Base-by-base conservation (phyloP, 2,329 filamentous ascomycete species). In the Aspergillus nomiae region DNA sequence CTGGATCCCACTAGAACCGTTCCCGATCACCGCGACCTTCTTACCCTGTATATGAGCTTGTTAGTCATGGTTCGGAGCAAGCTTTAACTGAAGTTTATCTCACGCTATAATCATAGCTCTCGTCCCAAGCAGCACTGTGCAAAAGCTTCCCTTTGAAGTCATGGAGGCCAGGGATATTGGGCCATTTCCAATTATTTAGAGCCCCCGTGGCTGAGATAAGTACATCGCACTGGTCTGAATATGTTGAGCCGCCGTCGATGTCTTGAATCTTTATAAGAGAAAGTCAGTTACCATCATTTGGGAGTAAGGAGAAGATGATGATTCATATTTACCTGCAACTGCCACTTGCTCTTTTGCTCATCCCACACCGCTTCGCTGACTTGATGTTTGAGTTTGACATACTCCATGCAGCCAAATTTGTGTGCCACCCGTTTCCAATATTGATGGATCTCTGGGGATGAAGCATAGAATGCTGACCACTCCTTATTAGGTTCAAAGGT, bases 391-490 rank as follows among this genome's bases (percentile, higher is more conserved):
- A 84, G 67, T 65, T 82, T 82, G 72, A 85, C 76, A 62, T 82
- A 79, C 65, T 81, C 81, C 65, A 80, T 77, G 63, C 83, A 81
- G 43, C 79, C 75, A 60, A 81, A 78, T 58, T 81, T 78, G 11
- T 76, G 67, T 21, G 78, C 80, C 34, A 84, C 78, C 1, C 70
- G 72, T 65, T 83, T 82, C 63, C 84, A 75, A 61, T 85, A 85
- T 21, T 74, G 69, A 74, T 80, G 81, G 14, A 85, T 85, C 69
- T 85, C 82, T 1, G 78, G 76, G 0, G 79, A 77, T 34, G 78
- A 78, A 2, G 80, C 81, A 68, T 83, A 85, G 69, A 82, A 84
- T 14, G 80, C 77, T 7, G 77, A 78, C 82, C 81, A 84, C 75
- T 82, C 71, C 55, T 74, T 73, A 57, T 76, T 77, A 0, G 82